Evolutionary conservation across 805 yeast species (phyloP).

Genomic region (Kodamaea leandrae): DNA sequence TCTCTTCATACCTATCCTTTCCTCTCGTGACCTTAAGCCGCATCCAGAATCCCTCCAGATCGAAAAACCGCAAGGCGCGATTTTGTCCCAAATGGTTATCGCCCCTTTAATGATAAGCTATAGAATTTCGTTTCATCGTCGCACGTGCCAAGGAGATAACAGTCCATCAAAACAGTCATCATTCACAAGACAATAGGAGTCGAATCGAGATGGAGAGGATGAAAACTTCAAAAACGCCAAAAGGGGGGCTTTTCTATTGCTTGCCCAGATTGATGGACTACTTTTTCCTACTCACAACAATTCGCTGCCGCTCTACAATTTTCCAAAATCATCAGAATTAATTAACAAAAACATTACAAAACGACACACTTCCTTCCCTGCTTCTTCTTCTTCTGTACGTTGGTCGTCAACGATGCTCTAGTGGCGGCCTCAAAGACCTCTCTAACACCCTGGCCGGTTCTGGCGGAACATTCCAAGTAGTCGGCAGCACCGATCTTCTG

Average conservation of each 20-base stretch:
- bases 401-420: slow-evolving; percentile 29
- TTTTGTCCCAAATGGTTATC: too few species aligned
- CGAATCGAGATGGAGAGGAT: too few species aligned
- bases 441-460: slow-evolving; percentile 32
- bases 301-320: too few species aligned
- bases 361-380: slow-evolving; percentile 28
- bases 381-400: slow-evolving; percentile 29
- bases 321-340: background rate
- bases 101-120: too few species aligned
- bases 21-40: background rate
- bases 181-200: too few species aligned
- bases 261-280: too few species aligned
- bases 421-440: slow-evolving; percentile 31
- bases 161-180: too few species aligned
- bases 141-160: too few species aligned
- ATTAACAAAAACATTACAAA: slow-evolving; percentile 15
- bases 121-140: too few species aligned
- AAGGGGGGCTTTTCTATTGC: too few species aligned
- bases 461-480: slow-evolving; percentile 37
- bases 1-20: background rate
- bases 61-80: background rate
- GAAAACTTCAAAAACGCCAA: too few species aligned
- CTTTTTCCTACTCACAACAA: too few species aligned
- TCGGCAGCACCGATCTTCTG: slow-evolving; percentile 29
- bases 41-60: background rate